These are phyloP conservation scores for Byssoonygena ceratinophila DNA, from an alignment of 2,329 filamentous ascomycete genomes.

Conservation along the genomic window DNA sequence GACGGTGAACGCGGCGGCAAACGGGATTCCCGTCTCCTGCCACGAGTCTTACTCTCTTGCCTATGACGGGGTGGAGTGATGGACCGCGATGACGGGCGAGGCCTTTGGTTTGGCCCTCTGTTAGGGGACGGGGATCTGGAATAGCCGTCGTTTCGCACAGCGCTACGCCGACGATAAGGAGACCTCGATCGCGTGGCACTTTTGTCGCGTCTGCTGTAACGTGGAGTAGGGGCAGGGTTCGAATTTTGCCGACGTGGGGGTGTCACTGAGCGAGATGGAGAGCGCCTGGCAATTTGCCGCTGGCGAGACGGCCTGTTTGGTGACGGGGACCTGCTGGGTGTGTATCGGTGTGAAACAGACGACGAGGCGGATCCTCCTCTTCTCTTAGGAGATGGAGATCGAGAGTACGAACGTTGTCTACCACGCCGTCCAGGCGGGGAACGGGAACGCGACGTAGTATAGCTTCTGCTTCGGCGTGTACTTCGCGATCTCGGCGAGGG, in stretches of 20 bases:
- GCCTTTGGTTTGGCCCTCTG: slow-evolving; percentile 19
- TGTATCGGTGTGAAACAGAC: slow-evolving; percentile 21
- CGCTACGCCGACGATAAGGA: slow-evolving; percentile 9
- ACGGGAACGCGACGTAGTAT: slow-evolving; percentile 31
- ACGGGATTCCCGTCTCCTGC: slow-evolving; percentile 12
- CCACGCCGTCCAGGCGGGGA: slow-evolving; percentile 21
- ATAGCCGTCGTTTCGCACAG: slow-evolving; percentile 22
- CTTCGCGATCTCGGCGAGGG: slow-evolving; percentile 19
- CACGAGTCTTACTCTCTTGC: slow-evolving; percentile 15
- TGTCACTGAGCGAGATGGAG: slow-evolving; percentile 26
- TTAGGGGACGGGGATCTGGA: slow-evolving; percentile 26
- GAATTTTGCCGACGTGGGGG: slow-evolving; percentile 15
- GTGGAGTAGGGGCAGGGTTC: slow-evolving; percentile 16
- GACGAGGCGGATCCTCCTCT: slow-evolving; percentile 22
- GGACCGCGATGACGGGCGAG: slow-evolving; percentile 23
- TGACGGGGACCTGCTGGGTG: slow-evolving; percentile 16
- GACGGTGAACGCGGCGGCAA: slow-evolving; percentile 23
- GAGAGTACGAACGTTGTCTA: slow-evolving; percentile 27
- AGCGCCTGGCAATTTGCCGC: slow-evolving; percentile 19
- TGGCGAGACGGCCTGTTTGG: slow-evolving; percentile 20
- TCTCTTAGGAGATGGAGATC: slow-evolving; percentile 24
- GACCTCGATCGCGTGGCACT: slow-evolving; percentile 13
- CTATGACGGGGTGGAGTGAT: slow-evolving; percentile 24
- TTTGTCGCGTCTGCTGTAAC: slow-evolving; percentile 19
- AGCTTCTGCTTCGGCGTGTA: slow-evolving; percentile 25